Conservation (phyloP, 2,329 filamentous ascomycete species). For the Apiospora kogelbergensis region DNA sequence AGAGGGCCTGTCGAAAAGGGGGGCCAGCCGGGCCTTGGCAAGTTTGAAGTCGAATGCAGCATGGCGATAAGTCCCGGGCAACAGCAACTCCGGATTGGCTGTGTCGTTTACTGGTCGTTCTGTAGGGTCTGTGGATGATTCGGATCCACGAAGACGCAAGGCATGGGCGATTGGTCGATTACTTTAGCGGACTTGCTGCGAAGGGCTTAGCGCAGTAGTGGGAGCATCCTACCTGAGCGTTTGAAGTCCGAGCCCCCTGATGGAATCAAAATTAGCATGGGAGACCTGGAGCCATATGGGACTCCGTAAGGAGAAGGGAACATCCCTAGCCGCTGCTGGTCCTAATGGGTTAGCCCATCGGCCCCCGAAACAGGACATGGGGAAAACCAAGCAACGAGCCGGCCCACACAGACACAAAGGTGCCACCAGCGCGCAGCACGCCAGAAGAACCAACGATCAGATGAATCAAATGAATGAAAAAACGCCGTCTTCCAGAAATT, state of each 20-base stretch:
- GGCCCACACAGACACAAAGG: background rate
- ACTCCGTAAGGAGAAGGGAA: background rate
- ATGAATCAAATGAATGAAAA: background rate
- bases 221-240: background rate
- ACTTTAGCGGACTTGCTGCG: background rate
- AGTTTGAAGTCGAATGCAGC: background rate
- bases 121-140: background rate
- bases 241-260: background rate
- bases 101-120: background rate
- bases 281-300: background rate
- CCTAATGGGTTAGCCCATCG: background rate
- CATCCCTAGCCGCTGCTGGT: background rate
- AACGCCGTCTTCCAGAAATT: background rate
- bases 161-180: background rate
- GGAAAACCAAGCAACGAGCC: background rate
- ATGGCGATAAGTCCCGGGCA: background rate
- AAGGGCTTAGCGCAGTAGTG: background rate
- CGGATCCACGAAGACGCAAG: background rate
- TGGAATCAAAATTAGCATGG: constrained; percentile 6
- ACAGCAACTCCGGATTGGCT: background rate
- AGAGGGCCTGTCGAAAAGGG: background rate
- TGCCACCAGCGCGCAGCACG: background rate
- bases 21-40: background rate
- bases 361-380: constrained; percentile 5
- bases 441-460: constrained; percentile 3